Conservation (phyloP, 768 basidiomycete genomes). For the Amanita jacksonii region DNA sequence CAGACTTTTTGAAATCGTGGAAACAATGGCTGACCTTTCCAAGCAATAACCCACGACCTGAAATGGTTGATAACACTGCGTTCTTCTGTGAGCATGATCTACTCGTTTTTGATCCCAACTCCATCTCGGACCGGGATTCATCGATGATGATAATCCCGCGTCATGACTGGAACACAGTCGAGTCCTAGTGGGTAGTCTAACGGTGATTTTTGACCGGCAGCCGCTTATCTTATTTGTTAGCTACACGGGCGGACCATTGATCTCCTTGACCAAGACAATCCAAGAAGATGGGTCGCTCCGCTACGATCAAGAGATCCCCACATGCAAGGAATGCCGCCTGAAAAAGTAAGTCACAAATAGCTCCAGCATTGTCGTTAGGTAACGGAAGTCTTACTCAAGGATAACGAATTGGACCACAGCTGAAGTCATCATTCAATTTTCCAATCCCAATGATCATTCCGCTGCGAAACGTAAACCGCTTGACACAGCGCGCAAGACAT, state of each 20-base stretch:
- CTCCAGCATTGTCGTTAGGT: too few species aligned
- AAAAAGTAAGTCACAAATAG: conserved; percentile 42
- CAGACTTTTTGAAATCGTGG: conserved; percentile 60
- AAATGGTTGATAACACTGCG: conserved; percentile 46
- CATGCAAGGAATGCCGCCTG: conserved; percentile 54
- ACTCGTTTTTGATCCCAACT: conserved; percentile 60
- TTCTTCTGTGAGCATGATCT: conserved; percentile 62
- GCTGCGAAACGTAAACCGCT: neutral
- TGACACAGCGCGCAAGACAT: conserved; percentile 27
- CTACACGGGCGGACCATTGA: conserved; percentile 48
- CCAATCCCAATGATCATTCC: conserved; percentile 12
- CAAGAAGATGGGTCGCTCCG: conserved; percentile 19
- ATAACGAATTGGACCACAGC: conserved; percentile 49
- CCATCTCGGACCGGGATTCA: conserved; percentile 45
- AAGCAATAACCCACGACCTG: conserved; percentile 44
- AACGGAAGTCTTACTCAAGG: too few species aligned
- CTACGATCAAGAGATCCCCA: conserved; percentile 39
- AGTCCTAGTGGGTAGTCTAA: conserved; percentile 34
- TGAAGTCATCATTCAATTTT: conserved; percentile 49
- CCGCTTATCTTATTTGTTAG: conserved; percentile 24
- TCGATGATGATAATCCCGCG: conserved; percentile 46
- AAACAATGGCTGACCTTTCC: conserved; percentile 58
- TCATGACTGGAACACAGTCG: conserved; percentile 56
- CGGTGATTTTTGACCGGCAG: neutral
- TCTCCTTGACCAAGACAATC: conserved; percentile 20